Evolutionary conservation across 768 basidiomycete species (phyloP), one percentile per base, ranked within the genome.

Genomic region (Boletus fagicola): DNA sequence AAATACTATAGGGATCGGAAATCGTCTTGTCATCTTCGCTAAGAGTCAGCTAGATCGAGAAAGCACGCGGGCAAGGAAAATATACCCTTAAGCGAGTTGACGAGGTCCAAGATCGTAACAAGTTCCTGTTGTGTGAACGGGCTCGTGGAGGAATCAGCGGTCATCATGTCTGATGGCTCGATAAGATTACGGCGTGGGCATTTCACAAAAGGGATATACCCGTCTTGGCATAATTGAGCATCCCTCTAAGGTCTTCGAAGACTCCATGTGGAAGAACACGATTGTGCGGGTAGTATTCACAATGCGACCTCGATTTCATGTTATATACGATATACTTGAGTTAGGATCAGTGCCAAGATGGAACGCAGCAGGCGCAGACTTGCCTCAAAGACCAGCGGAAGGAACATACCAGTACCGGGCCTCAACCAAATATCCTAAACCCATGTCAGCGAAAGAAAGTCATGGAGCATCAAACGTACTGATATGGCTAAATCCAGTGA

Each of bases 61-160:
- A 38, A 11, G 10, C 9, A 42, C 2, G 20, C 0, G 28, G 12
- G 9, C n/a, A 2, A 31, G 9, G 15, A 43, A 24, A 16, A 16
- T 3, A 16, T 26, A 62, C 62, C 62, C 24, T 49, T 60, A 12
- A 63, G 31, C 4, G 62, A 65, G 24, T 57, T 53, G 30, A 63
- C 26, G 5, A 65, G 51, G 24, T 61, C 59, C 6, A 61, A 8
- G 1, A 65, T 61, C 12, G 62, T 38, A 44, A 43, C 40, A 3
- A 65, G 51, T 9, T 63, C 59, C n/a, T 62, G 54, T 46, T 64
- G 58, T 9, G 50, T 44, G n/a, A 63, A 65, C 2, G 57, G 62
- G 40, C 62, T 53, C 20, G 62, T 49, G 10, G 63, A 63, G 11
- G 59, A 65, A 51, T 65, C 46, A 22, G 63, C 36, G 18, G 62